Base-by-base conservation (phyloP, 768 basidiomycete species). In the Lyophyllum decastes region DNA sequence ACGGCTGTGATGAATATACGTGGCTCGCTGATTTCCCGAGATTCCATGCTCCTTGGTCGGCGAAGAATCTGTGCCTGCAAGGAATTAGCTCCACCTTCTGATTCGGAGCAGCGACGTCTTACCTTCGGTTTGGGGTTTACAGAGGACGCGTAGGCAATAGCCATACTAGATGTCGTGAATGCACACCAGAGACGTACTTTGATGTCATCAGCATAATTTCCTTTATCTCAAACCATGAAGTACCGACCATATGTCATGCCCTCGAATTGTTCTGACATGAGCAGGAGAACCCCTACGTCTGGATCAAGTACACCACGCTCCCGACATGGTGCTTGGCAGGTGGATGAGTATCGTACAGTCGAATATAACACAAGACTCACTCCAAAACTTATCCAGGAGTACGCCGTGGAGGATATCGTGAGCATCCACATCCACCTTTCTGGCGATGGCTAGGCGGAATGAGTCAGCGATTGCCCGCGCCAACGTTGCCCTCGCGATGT, bases 141-240 rank as follows among this genome's bases (percentile, higher is more conserved):
- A 33, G 84, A 78, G 17, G 87, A 85, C 17, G 82, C 83, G 63
- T 87, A 91, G 27, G 82, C 90, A 53, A 93, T 76, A 0, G 91
- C 89, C 90, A 94, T 92, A 68, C 88, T 90, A 19, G 84, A 77
- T 24, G 92, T 87, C 7, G 92, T 93, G 72, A 93, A 94, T 40
- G 85, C 89, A 66, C 91, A 92, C 89, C 90, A 93, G 35, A 92
- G 71, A 33, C 89, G 83, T 27, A 81, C 90, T 89, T 49, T 46
- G 27, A 46, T 27, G n/a, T 43, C 26, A 40, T 55, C 11, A 27
- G 53, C 43, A 44, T 35, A 16, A 49, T 53, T 33, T 46, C 61
- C 26, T 1, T 52, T 26, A 33, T 44, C 52, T 16, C 14, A 24
- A 21, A 58, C 59, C 10, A 25, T 21, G 38, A 9, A 41, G 43